Conservation (phyloP, 179 eudicot species). For the Pouteria campechiana region DNA sequence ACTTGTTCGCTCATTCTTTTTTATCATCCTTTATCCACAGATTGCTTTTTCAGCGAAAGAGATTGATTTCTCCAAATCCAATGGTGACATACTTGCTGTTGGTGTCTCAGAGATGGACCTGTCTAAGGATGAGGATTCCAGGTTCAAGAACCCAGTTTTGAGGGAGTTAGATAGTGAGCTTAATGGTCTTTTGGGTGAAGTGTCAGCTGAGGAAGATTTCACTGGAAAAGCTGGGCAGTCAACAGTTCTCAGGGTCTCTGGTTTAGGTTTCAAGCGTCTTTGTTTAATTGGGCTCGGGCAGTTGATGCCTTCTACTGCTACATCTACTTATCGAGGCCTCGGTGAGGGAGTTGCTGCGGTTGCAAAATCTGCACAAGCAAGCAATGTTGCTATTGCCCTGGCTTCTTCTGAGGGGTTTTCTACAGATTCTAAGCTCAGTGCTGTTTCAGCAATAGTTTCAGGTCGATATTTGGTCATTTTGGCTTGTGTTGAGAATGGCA, state of each 20-base stretch:
- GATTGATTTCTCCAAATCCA: constrained; percentile 70
- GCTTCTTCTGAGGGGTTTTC: constrained; percentile 62
- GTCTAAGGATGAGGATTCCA: constrained; percentile 51
- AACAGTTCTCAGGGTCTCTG: constrained; percentile 65
- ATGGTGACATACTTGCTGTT: constrained; percentile 84
- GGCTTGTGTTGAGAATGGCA: too few relatives aligned
- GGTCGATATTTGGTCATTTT: constrained; percentile 50
- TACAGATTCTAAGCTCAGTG: constrained; percentile 40
- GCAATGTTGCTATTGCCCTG: constrained; percentile 53
- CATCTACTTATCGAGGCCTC: constrained; percentile 48
- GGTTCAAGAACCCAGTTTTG: constrained; percentile 53
- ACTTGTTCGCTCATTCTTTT: too few relatives aligned
- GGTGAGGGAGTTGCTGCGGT: constrained; percentile 74
- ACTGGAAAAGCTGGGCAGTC: constrained; percentile 76
- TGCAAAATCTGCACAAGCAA: constrained; percentile 73
- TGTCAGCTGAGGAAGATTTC: constrained; percentile 77
- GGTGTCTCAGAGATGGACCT: constrained; percentile 87
- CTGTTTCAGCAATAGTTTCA: constrained; percentile 65
- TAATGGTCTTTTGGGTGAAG: constrained; percentile 64
- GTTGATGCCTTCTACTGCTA: constrained; percentile 19
- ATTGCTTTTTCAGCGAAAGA: constrained; percentile 75
- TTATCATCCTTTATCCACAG: too few relatives aligned
- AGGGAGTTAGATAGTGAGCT: constrained; percentile 49
- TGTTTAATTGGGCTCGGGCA: constrained; percentile 76
- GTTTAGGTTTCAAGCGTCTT: constrained; percentile 68